Percentiles rank a stretch among this genome's conserved stretches.
Conservation (phyloP, 495 filamentous ascomycete species). For the Penicillium steckii region DNA sequence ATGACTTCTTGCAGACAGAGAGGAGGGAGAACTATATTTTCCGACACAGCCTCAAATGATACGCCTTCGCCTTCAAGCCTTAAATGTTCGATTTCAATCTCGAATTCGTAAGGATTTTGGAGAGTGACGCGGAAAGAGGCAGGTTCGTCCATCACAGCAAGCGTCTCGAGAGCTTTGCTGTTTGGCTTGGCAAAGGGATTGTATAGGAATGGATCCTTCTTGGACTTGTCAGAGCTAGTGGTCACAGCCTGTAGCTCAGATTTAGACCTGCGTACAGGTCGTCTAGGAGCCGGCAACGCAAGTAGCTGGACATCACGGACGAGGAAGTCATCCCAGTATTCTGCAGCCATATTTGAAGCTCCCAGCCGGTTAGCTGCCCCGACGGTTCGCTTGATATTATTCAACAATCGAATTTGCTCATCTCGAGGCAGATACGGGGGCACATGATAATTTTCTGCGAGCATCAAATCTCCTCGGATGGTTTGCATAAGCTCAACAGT, state of each 20-base stretch:
- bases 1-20: conserved; percentile 77
- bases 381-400: conserved; percentile 82
- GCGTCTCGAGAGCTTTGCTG: conserved; percentile 57
- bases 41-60: conserved; percentile 62
- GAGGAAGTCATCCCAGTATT: conserved; percentile 97
- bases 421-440: conserved; percentile 72
- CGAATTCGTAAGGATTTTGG: conserved; percentile 93
- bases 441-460: conserved; percentile 41
- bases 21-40: conserved; percentile 69
- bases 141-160: conserved; percentile 74
- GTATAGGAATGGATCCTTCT: conserved; percentile 85
- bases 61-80: conserved; percentile 70
- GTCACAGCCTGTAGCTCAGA: conserved; percentile 66
- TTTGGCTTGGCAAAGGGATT: conserved; percentile 79
- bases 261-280: conserved; percentile 70
- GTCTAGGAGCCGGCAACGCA: conserved; percentile 47
- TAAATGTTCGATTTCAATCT: conserved; percentile 82
- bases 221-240: conserved; percentile 44
- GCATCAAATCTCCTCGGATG: conserved; percentile 71
- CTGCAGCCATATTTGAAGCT: conserved; percentile 63
- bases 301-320: conserved; percentile 75
- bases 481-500: conserved; percentile 80
- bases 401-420: conserved; percentile 77
- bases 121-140: conserved; percentile 76
- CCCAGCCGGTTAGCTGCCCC: conserved; percentile 73